Evolutionary conservation across 768 basidiomycete species (phyloP).

Genomic region (Pisolithus sp.): DNA sequence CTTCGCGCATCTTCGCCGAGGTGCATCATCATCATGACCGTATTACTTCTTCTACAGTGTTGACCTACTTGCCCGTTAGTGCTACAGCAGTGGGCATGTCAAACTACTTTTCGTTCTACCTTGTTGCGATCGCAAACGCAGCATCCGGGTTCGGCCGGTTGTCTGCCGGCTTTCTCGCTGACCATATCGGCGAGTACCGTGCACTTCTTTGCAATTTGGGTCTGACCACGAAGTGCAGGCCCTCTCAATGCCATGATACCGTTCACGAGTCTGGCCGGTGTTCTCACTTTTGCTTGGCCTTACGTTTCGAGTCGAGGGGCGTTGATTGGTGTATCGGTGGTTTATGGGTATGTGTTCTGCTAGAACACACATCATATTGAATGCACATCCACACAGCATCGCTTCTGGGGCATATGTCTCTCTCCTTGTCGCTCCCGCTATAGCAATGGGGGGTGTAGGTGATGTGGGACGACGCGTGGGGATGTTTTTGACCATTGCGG

Average conservation of each 20-base stretch:
- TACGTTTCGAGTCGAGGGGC: slow-evolving; percentile 39
- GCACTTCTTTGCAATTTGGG: background rate
- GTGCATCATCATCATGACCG: background rate
- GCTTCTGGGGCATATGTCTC: too few relatives aligned
- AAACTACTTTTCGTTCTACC: slow-evolving; percentile 50
- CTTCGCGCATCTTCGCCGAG: background rate
- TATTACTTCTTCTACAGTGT: slow-evolving; percentile 31
- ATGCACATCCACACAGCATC: too few relatives aligned
- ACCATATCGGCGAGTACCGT: slow-evolving; percentile 39
- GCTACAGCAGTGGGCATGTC: slow-evolving; percentile 29
- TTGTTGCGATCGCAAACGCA: slow-evolving; percentile 63
- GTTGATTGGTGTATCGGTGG: slow-evolving; percentile 46
- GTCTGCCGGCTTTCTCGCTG: slow-evolving; percentile 45
- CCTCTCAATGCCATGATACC: slow-evolving; percentile 64
- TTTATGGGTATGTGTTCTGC: slow-evolving; percentile 51
- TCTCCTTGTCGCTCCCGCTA: too few relatives aligned
- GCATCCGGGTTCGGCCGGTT: slow-evolving; percentile 59
- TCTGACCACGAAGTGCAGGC: slow-evolving; percentile 32
- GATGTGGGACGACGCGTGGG: too few relatives aligned
- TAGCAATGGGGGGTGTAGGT: too few relatives aligned
- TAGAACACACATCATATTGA: too few relatives aligned
- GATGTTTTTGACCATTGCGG: too few relatives aligned
- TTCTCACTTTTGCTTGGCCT: slow-evolving; percentile 69
- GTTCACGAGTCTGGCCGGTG: slow-evolving; percentile 47
- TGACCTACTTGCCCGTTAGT: slow-evolving; percentile 56